Evolutionary conservation across 176 grass and related monocot species (phyloP).

Genomic region (Canna indica): DNA sequence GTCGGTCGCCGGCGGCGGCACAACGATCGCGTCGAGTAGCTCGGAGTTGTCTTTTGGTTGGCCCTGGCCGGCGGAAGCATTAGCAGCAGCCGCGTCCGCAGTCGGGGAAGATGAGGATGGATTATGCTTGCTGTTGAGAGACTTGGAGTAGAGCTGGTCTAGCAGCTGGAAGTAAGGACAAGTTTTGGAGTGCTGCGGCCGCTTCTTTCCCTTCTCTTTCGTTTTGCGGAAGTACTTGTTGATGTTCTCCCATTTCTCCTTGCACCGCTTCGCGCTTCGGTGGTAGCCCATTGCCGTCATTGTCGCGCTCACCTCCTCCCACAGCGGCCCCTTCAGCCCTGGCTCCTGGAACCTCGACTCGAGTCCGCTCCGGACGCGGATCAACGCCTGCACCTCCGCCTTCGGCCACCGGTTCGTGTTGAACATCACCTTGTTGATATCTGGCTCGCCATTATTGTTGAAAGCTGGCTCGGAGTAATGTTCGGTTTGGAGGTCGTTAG

Average conservation of each 20-base stretch:
- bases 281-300: slow-evolving; percentile 5
- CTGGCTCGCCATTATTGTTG: background rate
- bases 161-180: slow-evolving; percentile 18
- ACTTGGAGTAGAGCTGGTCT: slow-evolving; percentile 14
- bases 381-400: slow-evolving; percentile 8
- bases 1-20: background rate
- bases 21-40: background rate
- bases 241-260: slow-evolving; percentile 98
- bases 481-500: background rate
- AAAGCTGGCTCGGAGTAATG: background rate
- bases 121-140: background rate
- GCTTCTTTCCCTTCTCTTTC: slow-evolving; percentile 12
- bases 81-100: background rate
- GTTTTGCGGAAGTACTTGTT: slow-evolving; percentile 94
- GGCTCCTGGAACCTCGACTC: slow-evolving; percentile 11
- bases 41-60: background rate
- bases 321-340: slow-evolving; percentile 6
- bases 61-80: background rate
- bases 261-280: slow-evolving; percentile 76
- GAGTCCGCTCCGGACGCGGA: background rate
- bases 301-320: slow-evolving; percentile 12
- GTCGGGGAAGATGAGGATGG: background rate
- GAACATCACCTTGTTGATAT: background rate
- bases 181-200: slow-evolving; percentile 11
- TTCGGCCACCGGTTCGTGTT: slow-evolving; percentile 6